A percentile compares a stretch with the other conserved stretches of the same genome.
phyloP scores from a whole-genome alignment of 164 flowering plant species.

The Magnolia changhungtana region DNA sequence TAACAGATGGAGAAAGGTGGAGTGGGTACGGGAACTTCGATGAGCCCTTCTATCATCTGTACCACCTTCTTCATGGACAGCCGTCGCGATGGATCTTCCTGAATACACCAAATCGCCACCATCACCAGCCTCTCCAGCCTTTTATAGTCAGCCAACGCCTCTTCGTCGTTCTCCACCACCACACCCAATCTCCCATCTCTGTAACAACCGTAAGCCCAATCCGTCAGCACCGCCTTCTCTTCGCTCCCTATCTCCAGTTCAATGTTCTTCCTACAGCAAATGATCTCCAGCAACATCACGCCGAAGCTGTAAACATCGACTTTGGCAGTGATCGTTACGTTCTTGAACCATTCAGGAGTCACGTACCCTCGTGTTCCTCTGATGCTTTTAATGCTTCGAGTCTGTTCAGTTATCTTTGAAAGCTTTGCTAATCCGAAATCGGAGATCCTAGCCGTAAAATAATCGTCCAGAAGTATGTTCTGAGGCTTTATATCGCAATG shows the following conservation, averaged over 20 bases:
- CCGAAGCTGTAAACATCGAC: constrained; percentile 28
- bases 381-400: constrained; percentile 19
- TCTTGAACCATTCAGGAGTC: constrained; percentile 34
- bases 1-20: constrained; percentile 5
- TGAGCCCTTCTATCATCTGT: constrained; percentile 38
- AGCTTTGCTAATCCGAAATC: constrained; percentile 23
- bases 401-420: constrained; percentile 19
- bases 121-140: constrained; percentile 29
- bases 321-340: constrained; percentile 23
- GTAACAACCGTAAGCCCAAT: constrained; percentile 3
- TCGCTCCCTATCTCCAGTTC: constrained; percentile 15
- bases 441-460: constrained; percentile 7
- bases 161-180: constrained; percentile 15
- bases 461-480: constrained; percentile 9
- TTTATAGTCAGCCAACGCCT: constrained; percentile 8
- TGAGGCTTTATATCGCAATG: constrained; percentile 20
- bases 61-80: constrained; percentile 35
- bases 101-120: constrained; percentile 47
- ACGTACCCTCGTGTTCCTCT: constrained; percentile 32
- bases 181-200: not conserved
- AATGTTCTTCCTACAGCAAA: constrained; percentile 24
- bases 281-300: constrained; percentile 25
- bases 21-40: constrained; percentile 26
- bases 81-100: constrained; percentile 38
- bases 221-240: constrained; percentile 3